Percentiles rank a stretch among this genome's conserved stretches.
Evolutionary conservation across 73 alveolate species (phyloP).

Genomic region (Uronychia setigera): DNA sequence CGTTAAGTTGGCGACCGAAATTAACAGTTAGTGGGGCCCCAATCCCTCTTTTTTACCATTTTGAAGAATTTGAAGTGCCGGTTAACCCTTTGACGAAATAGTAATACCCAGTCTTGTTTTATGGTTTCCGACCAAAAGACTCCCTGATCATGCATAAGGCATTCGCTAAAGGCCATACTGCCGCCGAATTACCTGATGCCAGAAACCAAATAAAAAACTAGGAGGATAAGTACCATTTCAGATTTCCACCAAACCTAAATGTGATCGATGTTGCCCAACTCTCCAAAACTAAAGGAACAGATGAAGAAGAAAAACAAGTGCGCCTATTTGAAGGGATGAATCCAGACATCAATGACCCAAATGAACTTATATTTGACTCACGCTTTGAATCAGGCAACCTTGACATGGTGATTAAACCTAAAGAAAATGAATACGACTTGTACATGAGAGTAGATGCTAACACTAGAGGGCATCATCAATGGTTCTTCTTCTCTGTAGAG

Average conservation of each 20-base stretch:
- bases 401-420: slow-evolving; percentile 58
- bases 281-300: slow-evolving; percentile 27
- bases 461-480: slow-evolving; percentile 87
- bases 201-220: not conserved
- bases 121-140: slow-evolving; percentile 61
- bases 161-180: slow-evolving; percentile 19
- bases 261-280: slow-evolving; percentile 16
- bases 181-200: too few relatives aligned
- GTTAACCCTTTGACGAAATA: slow-evolving; percentile 22
- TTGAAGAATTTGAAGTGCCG: slow-evolving; percentile 47
- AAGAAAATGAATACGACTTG: slow-evolving; percentile 69
- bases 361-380: slow-evolving; percentile 79
- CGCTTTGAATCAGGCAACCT: slow-evolving; percentile 77
- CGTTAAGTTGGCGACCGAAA: slow-evolving; percentile 29
- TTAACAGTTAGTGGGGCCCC: slow-evolving; percentile 46
- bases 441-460: slow-evolving; percentile 87
- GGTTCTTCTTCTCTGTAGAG: slow-evolving; percentile 80
- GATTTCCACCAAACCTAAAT: slow-evolving; percentile 46
- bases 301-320: slow-evolving; percentile 15
- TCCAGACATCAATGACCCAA: slow-evolving; percentile 42
- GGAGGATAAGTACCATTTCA: slow-evolving; percentile 29
- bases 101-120: slow-evolving; percentile 12
- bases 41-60: slow-evolving; percentile 54
- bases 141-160: slow-evolving; percentile 59
- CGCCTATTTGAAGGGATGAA: slow-evolving; percentile 56